Evolutionary conservation across 441 rosid species (phyloP).

Genomic region (Eugenia klotzschiana): DNA sequence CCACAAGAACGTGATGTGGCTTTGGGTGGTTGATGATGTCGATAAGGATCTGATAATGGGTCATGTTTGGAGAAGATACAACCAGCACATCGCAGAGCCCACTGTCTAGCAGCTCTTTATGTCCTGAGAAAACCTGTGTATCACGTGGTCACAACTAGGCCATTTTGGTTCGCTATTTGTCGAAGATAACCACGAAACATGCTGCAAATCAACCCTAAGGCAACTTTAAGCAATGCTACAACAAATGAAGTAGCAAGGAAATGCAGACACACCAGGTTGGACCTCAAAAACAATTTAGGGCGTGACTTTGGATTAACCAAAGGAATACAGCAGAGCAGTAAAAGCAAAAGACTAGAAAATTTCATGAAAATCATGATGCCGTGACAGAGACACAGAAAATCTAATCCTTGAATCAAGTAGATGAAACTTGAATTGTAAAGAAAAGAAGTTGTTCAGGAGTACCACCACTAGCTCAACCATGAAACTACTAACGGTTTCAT

Average conservation of each 20-base stretch:
- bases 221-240: neutral
- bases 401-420: neutral
- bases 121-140: constrained; percentile 66
- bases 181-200: neutral
- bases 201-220: neutral
- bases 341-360: neutral
- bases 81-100: constrained; percentile 69
- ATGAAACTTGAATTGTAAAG: neutral
- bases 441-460: neutral
- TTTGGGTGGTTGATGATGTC: constrained; percentile 64
- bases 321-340: neutral
- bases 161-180: neutral
- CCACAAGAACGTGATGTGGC: constrained; percentile 77
- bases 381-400: neutral
- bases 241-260: neutral
- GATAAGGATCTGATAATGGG: constrained; percentile 69
- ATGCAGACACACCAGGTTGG: neutral
- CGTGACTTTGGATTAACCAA: neutral
- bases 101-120: constrained; percentile 59
- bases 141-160: neutral
- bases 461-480: neutral
- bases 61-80: constrained; percentile 84
- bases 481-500: neutral
- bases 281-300: neutral
- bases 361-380: neutral